A percentile compares a stretch with the other conserved stretches of the same genome.
These are phyloP conservation scores for Xylariaceae sp. DNA, from an alignment of 2,329 filamentous ascomycete genomes.

Conservation along the genomic window DNA sequence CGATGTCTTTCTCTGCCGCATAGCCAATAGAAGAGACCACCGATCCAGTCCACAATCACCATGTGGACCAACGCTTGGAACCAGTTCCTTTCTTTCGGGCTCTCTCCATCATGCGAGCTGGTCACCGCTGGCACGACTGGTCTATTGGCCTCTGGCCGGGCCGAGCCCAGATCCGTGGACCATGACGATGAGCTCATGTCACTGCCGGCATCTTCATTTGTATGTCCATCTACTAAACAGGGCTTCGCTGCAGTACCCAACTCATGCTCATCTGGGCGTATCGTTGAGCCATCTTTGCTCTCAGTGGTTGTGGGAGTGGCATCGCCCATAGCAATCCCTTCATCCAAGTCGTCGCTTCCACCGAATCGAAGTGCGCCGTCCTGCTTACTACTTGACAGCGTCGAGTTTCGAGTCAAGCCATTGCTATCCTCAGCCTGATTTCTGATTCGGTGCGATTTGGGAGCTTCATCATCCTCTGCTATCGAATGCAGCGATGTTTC, in stretches of 20 bases:
- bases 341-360: slow-evolving; percentile 21
- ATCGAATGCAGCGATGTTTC: slow-evolving; percentile 23
- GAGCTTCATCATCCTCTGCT: slow-evolving; percentile 22
- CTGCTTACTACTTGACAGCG: slow-evolving; percentile 15
- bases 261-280: too few relatives aligned
- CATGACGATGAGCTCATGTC: not conserved
- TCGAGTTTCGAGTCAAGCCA: slow-evolving; percentile 13
- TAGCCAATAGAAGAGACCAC: slow-evolving; percentile 32
- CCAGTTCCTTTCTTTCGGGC: slow-evolving; percentile 29
- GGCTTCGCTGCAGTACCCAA: too few relatives aligned
- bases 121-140: slow-evolving; percentile 1
- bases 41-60: slow-evolving; percentile 38
- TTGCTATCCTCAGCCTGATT: not conserved
- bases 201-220: not conserved
- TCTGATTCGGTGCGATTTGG: not conserved
- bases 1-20: slow-evolving; percentile 26
- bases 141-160: not conserved
- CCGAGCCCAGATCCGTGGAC: too few relatives aligned
- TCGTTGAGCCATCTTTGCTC: not conserved
- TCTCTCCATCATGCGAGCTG: too few relatives aligned
- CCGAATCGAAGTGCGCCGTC: slow-evolving; percentile 6
- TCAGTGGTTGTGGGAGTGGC: slow-evolving; percentile 2
- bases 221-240: not conserved
- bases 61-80: slow-evolving; percentile 33
- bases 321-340: slow-evolving; percentile 27